phyloP scores from a whole-genome alignment of 2,329 filamentous ascomycete species.

The Pleomassaria siparia region DNA sequence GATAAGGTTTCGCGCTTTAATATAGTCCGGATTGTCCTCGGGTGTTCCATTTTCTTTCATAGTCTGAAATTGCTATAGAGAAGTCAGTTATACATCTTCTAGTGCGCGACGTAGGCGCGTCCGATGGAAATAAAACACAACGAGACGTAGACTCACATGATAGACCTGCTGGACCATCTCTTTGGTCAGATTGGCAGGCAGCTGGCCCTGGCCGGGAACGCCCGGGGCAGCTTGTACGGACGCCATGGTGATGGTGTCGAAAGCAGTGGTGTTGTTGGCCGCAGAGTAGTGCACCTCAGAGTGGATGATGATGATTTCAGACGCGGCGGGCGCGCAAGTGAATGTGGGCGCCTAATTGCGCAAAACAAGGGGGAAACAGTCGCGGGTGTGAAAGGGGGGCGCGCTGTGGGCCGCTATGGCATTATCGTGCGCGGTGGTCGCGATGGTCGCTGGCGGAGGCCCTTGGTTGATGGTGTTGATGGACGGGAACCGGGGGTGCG shows the following conservation, averaged over 20 bases:
- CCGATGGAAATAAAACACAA: background rate
- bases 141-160: conserved; percentile 53
- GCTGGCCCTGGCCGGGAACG: conserved; percentile 63
- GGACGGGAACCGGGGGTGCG: conserved; percentile 31
- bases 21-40: conserved; percentile 80
- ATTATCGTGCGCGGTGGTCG: conserved; percentile 37
- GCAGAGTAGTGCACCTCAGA: background rate
- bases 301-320: background rate
- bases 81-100: conserved; percentile 39
- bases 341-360: conserved; percentile 21
- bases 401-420: conserved; percentile 33
- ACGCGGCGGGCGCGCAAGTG: conserved; percentile 23
- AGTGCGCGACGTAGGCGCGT: conserved; percentile 5
- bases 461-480: conserved; percentile 34
- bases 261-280: conserved; percentile 2
- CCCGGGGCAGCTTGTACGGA: conserved; percentile 74
- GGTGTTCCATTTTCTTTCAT: conserved; percentile 86
- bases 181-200: conserved; percentile 70
- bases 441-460: conserved; percentile 28
- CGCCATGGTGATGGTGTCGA: conserved; percentile 60
- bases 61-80: conserved; percentile 74
- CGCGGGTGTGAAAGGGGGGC: conserved; percentile 23
- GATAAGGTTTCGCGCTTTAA: conserved; percentile 78
- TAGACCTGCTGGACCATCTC: conserved; percentile 77
- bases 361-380: conserved; percentile 28